Evolutionary conservation across 1,284 basidiomycete species (phyloP).

Genomic region (Hymenochaete sp.): DNA sequence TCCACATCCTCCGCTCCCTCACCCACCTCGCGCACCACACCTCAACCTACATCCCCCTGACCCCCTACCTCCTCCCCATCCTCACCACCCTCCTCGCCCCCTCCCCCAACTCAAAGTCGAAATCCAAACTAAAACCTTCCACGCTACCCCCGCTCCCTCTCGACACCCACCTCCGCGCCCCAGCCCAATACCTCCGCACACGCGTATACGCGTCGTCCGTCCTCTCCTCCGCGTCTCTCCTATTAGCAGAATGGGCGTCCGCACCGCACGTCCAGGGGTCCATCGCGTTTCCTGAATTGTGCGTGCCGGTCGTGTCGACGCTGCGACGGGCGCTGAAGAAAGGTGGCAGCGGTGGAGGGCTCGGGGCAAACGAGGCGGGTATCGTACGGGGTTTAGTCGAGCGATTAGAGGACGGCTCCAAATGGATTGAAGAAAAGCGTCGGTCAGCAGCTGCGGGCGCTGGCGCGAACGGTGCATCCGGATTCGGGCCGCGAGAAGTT

Average conservation of each 20-base stretch:
- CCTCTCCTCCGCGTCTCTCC: conserved; percentile 72
- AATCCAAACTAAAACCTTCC: conserved; percentile 71
- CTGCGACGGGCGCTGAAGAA: conserved; percentile 66
- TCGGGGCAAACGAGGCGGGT: conserved; percentile 47
- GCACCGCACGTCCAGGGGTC: conserved; percentile 61
- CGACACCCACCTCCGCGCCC: conserved; percentile 80
- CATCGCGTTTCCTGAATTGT: conserved; percentile 90
- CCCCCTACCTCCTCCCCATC: conserved; percentile 83
- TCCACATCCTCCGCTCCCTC: conserved; percentile 68
- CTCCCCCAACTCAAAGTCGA: too few species aligned
- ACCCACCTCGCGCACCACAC: conserved; percentile 71
- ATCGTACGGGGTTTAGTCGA: conserved; percentile 72
- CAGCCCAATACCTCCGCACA: conserved; percentile 85
- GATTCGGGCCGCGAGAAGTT: conserved; percentile 50
- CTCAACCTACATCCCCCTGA: conserved; percentile 81
- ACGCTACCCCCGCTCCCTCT: conserved; percentile 88
- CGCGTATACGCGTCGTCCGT: conserved; percentile 80
- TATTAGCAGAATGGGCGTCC: conserved; percentile 74
- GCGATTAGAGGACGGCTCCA: conserved; percentile 74
- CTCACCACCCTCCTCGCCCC: conserved; percentile 71
- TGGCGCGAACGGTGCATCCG: too few species aligned
- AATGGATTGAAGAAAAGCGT: conserved; percentile 67
- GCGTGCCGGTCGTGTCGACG: conserved; percentile 73
- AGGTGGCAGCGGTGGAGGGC: conserved; percentile 19
- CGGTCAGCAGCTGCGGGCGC: conserved; percentile 61